phyloP scores from a whole-genome alignment of 345 rosid genomes.

The Ceriops zippeliana region DNA sequence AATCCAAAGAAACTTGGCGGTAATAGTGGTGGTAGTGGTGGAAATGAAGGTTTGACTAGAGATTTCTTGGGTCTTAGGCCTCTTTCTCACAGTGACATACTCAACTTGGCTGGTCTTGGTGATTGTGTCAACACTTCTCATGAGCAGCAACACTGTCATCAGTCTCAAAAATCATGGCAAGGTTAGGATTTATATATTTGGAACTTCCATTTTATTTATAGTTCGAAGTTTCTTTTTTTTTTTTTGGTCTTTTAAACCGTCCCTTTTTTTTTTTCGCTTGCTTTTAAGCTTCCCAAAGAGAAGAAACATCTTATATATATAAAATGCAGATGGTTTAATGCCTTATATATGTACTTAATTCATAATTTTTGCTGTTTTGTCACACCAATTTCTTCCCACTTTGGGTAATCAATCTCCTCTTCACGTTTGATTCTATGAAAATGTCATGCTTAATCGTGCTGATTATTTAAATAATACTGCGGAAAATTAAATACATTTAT shows the following conservation, averaged over 20 bases:
- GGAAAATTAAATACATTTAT: too few species aligned
- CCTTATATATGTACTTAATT: conserved; percentile 9
- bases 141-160: conserved; percentile 30
- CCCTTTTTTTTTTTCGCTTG: background rate
- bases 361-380: background rate
- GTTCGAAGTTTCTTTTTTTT: background rate
- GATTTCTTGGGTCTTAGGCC: conserved; percentile 83
- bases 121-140: conserved; percentile 47
- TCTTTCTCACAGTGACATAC: conserved; percentile 62
- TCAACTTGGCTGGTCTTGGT: conserved; percentile 62
- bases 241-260: background rate
- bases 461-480: too few species aligned
- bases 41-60: conserved; percentile 62
- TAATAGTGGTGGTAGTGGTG: conserved; percentile 21
- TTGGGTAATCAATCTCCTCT: background rate
- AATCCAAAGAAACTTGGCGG: conserved; percentile 27
- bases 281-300: conserved; percentile 42
- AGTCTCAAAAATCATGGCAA: conserved; percentile 59
- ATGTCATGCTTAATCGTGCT: too few species aligned
- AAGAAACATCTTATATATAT: conserved; percentile 20
- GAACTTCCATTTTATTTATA: conserved; percentile 3
- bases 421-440: background rate
- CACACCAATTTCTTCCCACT: background rate
- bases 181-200: conserved; percentile 35
- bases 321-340: conserved; percentile 6